These are phyloP conservation scores for Candida nemodendra DNA, from an alignment of 805 yeast species.

Conservation along the genomic window DNA sequence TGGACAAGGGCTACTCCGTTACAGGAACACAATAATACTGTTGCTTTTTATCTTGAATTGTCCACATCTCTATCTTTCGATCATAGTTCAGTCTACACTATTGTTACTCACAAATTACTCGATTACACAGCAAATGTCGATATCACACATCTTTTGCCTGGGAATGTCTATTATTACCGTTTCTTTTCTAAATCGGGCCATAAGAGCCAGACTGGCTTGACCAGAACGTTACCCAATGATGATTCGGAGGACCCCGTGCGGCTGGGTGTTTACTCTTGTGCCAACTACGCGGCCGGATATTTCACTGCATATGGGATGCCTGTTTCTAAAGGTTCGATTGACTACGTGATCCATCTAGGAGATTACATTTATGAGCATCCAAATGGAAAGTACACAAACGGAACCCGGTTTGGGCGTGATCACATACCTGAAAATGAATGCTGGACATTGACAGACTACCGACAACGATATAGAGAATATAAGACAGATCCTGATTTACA, in stretches of 20 bases:
- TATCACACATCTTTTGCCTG: constrained; percentile 14
- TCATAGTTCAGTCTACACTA: too few relatives aligned
- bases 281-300: constrained; percentile 26
- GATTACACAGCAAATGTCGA: constrained; percentile 26
- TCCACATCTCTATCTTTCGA: too few relatives aligned
- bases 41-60: too few relatives aligned
- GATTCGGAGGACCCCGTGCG: constrained; percentile 13
- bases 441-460: constrained; percentile 21
- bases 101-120: too few relatives aligned
- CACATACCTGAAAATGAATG: constrained; percentile 23
- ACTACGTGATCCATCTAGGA: constrained; percentile 26
- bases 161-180: constrained; percentile 19
- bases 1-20: constrained; percentile 26
- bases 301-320: constrained; percentile 25
- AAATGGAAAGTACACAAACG: constrained; percentile 24
- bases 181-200: constrained; percentile 11
- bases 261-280: constrained; percentile 25
- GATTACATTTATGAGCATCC: constrained; percentile 28
- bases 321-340: too few relatives aligned
- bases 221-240: constrained; percentile 20
- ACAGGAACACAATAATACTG: not conserved
- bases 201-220: constrained; percentile 16
- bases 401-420: constrained; percentile 17
- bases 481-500: constrained; percentile 22
- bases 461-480: constrained; percentile 22